phyloP scores from a whole-genome alignment of 768 basidiomycete genomes.

The Pilatotrama ljubarskyi region DNA sequence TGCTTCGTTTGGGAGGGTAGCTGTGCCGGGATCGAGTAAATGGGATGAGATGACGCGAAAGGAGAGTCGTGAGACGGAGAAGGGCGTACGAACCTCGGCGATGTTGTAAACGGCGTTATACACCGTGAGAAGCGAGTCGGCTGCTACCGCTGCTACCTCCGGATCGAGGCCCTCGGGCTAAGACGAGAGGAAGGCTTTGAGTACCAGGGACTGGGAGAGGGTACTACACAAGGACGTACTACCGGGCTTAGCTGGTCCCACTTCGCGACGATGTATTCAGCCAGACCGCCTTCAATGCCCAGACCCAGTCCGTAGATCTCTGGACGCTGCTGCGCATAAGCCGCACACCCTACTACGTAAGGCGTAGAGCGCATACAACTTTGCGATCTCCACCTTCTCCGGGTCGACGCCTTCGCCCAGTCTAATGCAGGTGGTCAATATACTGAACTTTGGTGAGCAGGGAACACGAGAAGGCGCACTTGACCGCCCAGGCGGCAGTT shows the following conservation, averaged over 20 bases:
- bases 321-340: background rate
- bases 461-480: background rate
- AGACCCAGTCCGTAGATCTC: background rate
- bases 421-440: background rate
- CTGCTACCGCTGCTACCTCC: background rate
- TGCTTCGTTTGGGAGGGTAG: slow-evolving; percentile 1
- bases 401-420: background rate
- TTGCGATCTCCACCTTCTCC: background rate
- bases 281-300: slow-evolving; percentile 5
- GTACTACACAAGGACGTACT: background rate
- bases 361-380: slow-evolving; percentile 2
- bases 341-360: background rate
- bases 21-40: background rate
- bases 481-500: background rate
- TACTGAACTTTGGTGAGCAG: no score
- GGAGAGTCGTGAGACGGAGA: no score
- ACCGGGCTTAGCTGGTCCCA: background rate
- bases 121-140: background rate
- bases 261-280: slow-evolving; percentile 9
- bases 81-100: background rate
- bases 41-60: no score
- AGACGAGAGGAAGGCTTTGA: no score
- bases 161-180: slow-evolving; percentile 4
- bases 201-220: background rate
- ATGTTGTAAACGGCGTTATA: slow-evolving; percentile 6